phyloP scores from a whole-genome alignment of 2,329 filamentous ascomycete species.

The Teratosphaeria pseudoeucalypti region DNA sequence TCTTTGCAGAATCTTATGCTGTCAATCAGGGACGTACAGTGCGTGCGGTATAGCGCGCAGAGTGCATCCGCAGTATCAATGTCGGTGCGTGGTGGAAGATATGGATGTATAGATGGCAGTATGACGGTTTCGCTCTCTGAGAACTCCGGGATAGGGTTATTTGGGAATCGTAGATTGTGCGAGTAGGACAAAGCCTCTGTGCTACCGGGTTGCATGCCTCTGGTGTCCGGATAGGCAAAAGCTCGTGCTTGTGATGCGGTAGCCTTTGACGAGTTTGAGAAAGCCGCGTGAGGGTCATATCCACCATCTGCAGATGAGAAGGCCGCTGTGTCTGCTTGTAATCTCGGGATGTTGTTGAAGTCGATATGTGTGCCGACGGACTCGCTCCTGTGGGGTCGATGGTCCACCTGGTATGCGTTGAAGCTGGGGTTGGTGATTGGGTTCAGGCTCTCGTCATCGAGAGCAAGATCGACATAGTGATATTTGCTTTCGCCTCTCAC shows the following conservation, averaged over 20 bases:
- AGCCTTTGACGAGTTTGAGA: neutral
- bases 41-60: slow-evolving; percentile 78
- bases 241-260: slow-evolving; percentile 32
- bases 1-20: slow-evolving; percentile 94
- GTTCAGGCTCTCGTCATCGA: slow-evolving; percentile 34
- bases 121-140: slow-evolving; percentile 60
- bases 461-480: slow-evolving; percentile 60
- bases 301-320: slow-evolving; percentile 30
- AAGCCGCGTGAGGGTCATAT: slow-evolving; percentile 17
- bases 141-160: slow-evolving; percentile 45
- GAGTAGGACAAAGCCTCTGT: slow-evolving; percentile 43
- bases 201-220: slow-evolving; percentile 31
- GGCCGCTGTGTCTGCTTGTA: slow-evolving; percentile 38
- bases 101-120: slow-evolving; percentile 77
- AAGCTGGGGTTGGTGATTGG: slow-evolving; percentile 3
- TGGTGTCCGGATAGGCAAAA: slow-evolving; percentile 37
- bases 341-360: slow-evolving; percentile 33
- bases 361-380: slow-evolving; percentile 23
- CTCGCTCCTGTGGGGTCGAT: slow-evolving; percentile 19
- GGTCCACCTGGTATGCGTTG: slow-evolving; percentile 8
- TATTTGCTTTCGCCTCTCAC: slow-evolving; percentile 97
- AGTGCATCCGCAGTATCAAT: slow-evolving; percentile 77
- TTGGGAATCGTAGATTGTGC: slow-evolving; percentile 54
- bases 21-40: slow-evolving; percentile 91
- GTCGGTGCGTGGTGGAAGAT: slow-evolving; percentile 73